Base-by-base conservation (phyloP, 129 eudicot genomes). In the Lactuca saligna region DNA sequence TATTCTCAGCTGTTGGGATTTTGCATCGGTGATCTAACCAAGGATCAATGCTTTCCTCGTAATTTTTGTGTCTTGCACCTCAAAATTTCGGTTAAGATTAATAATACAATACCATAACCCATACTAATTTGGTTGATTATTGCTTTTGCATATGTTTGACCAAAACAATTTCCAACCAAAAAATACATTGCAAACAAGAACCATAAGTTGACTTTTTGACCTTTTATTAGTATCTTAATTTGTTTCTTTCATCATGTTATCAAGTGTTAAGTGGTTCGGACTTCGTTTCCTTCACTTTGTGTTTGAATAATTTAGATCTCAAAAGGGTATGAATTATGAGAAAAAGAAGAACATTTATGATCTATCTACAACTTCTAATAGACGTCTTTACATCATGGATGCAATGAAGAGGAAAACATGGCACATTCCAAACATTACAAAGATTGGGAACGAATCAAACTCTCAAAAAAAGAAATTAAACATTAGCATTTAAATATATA, bases 351-450 rank as follows among this genome's bases (percentile, higher is more conserved):
- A 89, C 87, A 65, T 72, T 83, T 85, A 79, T 66, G 91, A 68
- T 71, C 84, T 88, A 17, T 88, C 96, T 29, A 89, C 71, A 4
- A 86, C 75, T 39, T 74, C 89, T 48, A 69, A 51, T 60, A 89
- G 87, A 51, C 92, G 82, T 72, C 89, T 83, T 58, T 89, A 92
- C 69, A 89, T 68, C 61, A 86, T 44, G 35, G 86, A 83, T 13
- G 92, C 92, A 66, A 86, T 75, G 32, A 83, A 74, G 63, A 89
- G 96, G 82, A 89, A 89, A 71, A 86, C 85, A 8, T 92, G 79
- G 79, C 96, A 89, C 96, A 89, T 89, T 63, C 96, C 96, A 35
- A 89, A 89, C 96, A 89, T 89, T 3, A 89, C 75, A 3, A 89
- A 85, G 66, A 89, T 89, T 16, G 96, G 92, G 80, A 85, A 89